Evolutionary conservation across 1,139 yeast genomes (phyloP).

Genomic region (Geotrichum carabidarum): DNA sequence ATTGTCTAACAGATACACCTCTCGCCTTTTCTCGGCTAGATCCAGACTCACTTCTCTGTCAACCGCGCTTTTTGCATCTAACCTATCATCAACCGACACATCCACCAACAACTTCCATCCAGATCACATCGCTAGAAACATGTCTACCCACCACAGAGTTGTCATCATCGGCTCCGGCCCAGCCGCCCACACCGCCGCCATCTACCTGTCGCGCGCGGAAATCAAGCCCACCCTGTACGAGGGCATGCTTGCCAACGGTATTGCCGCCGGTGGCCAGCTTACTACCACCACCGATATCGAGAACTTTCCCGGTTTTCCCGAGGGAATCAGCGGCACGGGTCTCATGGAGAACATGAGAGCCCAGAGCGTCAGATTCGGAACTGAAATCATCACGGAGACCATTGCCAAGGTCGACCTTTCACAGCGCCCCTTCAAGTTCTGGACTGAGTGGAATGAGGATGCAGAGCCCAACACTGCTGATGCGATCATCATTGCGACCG

Average conservation of each 20-base stretch:
- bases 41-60: constrained; percentile 13
- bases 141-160: constrained; percentile 62
- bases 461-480: constrained; percentile 86
- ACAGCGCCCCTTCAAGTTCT: constrained; percentile 83
- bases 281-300: constrained; percentile 94
- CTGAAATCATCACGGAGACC: constrained; percentile 91
- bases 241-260: constrained; percentile 94
- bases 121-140: constrained; percentile 21
- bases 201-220: constrained; percentile 93
- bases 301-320: constrained; percentile 97
- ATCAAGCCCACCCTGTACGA: constrained; percentile 89
- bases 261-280: constrained; percentile 98
- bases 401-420: constrained; percentile 85
- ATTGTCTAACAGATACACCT: constrained; percentile 14
- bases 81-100: background rate
- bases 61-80: constrained; percentile 15
- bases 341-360: constrained; percentile 92
- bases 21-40: constrained; percentile 16
- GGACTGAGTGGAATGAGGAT: constrained; percentile 88
- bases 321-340: constrained; percentile 80
- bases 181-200: constrained; percentile 98
- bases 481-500: constrained; percentile 89
- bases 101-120: background rate
- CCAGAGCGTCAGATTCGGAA: constrained; percentile 83
- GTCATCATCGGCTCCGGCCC: constrained; percentile 97